These are phyloP conservation scores for Neurospora sp. DNA, from an alignment of 495 filamentous ascomycete species.

Conservation along the genomic window DNA sequence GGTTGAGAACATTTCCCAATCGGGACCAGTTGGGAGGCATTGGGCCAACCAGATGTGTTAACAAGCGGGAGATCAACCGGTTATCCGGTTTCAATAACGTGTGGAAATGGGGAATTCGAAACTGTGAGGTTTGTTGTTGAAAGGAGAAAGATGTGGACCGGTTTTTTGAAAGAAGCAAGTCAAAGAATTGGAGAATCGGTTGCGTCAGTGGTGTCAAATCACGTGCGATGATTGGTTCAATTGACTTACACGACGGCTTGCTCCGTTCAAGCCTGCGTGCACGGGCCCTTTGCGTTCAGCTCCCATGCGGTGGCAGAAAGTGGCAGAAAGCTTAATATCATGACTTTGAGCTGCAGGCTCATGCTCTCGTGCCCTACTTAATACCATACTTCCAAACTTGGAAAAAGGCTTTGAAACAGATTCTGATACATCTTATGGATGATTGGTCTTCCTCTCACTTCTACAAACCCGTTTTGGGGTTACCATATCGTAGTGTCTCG, in stretches of 20 bases:
- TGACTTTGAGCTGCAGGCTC: neutral
- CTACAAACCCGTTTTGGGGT: neutral
- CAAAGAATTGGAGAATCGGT: neutral
- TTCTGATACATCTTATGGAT: too few relatives aligned
- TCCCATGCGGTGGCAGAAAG: neutral
- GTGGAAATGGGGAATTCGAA: neutral
- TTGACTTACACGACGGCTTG: neutral
- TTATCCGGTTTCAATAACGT: neutral
- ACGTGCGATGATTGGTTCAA: neutral
- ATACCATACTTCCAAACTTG: neutral
- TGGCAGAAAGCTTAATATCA: neutral
- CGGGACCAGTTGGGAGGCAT: neutral
- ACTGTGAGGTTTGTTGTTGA: neutral
- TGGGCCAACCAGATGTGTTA: neutral
- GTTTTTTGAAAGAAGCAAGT: neutral
- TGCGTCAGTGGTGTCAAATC: neutral
- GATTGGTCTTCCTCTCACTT: neutral
- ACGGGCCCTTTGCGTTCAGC: neutral
- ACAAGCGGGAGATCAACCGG: neutral
- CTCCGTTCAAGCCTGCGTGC: neutral
- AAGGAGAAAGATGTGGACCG: neutral
- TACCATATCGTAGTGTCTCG: neutral
- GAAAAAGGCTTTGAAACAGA: too few relatives aligned
- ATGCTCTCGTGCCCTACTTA: neutral
- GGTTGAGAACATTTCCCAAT: neutral